Conservation (phyloP, 2,329 filamentous ascomycete genomes). For the Penicillium concentricum region DNA sequence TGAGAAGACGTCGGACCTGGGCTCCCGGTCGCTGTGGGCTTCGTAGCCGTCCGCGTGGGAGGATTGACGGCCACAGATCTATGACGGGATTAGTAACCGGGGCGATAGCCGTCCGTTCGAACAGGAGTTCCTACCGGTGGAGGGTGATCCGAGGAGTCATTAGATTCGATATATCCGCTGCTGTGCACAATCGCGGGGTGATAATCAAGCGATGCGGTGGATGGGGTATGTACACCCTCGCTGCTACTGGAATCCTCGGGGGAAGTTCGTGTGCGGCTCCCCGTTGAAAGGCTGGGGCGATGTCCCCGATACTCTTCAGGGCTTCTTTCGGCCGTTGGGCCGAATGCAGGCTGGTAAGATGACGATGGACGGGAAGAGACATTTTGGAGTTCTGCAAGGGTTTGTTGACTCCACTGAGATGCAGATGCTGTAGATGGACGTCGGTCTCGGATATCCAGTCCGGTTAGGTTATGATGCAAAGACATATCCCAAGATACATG, state of each 20-base stretch:
- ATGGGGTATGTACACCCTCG: constrained; percentile 49
- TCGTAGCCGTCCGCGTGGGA: constrained; percentile 32
- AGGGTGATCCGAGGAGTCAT: constrained; percentile 39
- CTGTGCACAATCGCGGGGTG: constrained; percentile 51
- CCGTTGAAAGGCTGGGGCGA: constrained; percentile 26
- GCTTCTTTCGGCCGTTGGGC: constrained; percentile 26
- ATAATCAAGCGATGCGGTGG: constrained; percentile 48
- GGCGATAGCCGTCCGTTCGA: constrained; percentile 24
- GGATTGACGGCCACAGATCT: constrained; percentile 35
- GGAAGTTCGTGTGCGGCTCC: constrained; percentile 40
- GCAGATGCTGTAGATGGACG: constrained; percentile 35
- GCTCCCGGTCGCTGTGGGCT: constrained; percentile 27
- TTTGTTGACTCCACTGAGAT: constrained; percentile 46
- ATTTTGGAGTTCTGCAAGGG: constrained; percentile 42
- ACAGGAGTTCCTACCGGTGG: constrained; percentile 41
- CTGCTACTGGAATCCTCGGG: constrained; percentile 52
- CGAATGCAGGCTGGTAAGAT: constrained; percentile 33
- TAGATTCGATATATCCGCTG: constrained; percentile 48
- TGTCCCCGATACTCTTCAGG: constrained; percentile 31
- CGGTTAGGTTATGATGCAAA: constrained; percentile 45
- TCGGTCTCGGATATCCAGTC: constrained; percentile 43
- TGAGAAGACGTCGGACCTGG: constrained; percentile 29
- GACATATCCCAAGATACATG: constrained; percentile 52
- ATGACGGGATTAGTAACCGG: constrained; percentile 32
- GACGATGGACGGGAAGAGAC: constrained; percentile 37